Conservation (phyloP, 2,329 filamentous ascomycete species). For the Xylaria hypoxylon region DNA sequence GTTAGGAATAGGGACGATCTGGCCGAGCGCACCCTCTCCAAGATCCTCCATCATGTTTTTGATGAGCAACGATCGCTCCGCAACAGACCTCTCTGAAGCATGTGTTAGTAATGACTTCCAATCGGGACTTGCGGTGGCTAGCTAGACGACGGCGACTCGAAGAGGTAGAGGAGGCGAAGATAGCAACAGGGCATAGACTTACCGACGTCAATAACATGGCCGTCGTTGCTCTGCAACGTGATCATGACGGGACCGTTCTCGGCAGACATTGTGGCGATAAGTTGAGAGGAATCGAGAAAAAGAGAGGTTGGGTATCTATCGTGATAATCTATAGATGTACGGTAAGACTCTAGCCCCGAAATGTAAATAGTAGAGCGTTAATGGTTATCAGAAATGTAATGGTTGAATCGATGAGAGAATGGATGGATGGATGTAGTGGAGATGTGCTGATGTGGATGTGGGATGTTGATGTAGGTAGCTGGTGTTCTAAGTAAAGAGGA, state of each 20-base stretch:
- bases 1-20: conserved; percentile 90
- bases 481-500: background rate
- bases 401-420: background rate
- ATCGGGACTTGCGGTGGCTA: conserved; percentile 13
- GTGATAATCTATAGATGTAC: conserved; percentile 17
- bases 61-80: conserved; percentile 92
- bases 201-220: conserved; percentile 60
- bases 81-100: conserved; percentile 78
- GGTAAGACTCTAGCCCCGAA: conserved; percentile 19
- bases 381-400: background rate
- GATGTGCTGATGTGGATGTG: conserved; percentile 5
- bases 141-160: background rate
- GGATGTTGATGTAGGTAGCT: background rate
- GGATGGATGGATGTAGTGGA: background rate
- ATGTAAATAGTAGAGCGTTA: background rate
- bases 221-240: conserved; percentile 65
- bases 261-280: conserved; percentile 34
- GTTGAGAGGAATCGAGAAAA: background rate
- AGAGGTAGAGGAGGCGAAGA: background rate
- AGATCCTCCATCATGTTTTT: conserved; percentile 99
- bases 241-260: conserved; percentile 52
- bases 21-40: conserved; percentile 70
- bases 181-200: conserved; percentile 46
- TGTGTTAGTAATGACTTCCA: conserved; percentile 37
- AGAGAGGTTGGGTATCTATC: conserved; percentile 3